Conservation (phyloP, 192 early-diverging fungal species). For the Umbelopsis ramanniana region DNA sequence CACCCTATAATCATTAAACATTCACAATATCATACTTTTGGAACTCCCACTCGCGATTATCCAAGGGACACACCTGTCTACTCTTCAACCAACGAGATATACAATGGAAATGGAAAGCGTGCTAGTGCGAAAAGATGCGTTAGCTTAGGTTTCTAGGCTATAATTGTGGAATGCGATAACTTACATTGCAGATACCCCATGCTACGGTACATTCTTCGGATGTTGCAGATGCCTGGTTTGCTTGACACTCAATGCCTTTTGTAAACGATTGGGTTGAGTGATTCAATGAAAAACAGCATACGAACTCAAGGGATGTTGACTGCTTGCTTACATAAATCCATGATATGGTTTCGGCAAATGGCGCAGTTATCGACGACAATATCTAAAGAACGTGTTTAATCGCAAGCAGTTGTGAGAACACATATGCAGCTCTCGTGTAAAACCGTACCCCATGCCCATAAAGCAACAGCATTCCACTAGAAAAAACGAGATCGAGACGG, state of each 20-base stretch:
- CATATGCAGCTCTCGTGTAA: not conserved
- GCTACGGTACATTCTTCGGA: slow-evolving; percentile 95
- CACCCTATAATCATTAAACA: not conserved
- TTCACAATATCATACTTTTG: slow-evolving; percentile 73
- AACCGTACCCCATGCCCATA: slow-evolving; percentile 95
- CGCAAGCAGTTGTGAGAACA: not conserved
- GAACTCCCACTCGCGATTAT: slow-evolving; percentile 98
- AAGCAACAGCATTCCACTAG: slow-evolving; percentile 97
- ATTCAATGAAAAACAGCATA: not conserved
- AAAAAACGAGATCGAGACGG: slow-evolving; percentile 4
- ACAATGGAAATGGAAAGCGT: slow-evolving; percentile 99
- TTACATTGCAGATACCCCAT: slow-evolving; percentile 95
- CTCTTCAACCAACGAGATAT: slow-evolving; percentile 98
- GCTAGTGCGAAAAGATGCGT: slow-evolving; percentile 50
- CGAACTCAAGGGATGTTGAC: not conserved
- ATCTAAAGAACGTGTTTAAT: slow-evolving; percentile 57
- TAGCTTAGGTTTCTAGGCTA: not conserved
- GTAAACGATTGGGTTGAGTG: not conserved
- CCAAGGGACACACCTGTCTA: slow-evolving; percentile 94
- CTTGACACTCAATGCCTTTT: slow-evolving; percentile 95
- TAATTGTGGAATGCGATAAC: slow-evolving; percentile 24
- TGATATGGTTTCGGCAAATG: slow-evolving; percentile 99
- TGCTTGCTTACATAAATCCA: slow-evolving; percentile 86
- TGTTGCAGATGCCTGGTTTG: slow-evolving; percentile 92
- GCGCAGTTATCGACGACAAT: slow-evolving; percentile 98